Evolutionary conservation across 1,284 basidiomycete species (phyloP), one percentile per base, ranked within the genome.

Genomic region (Xerocomus nothofagi): DNA sequence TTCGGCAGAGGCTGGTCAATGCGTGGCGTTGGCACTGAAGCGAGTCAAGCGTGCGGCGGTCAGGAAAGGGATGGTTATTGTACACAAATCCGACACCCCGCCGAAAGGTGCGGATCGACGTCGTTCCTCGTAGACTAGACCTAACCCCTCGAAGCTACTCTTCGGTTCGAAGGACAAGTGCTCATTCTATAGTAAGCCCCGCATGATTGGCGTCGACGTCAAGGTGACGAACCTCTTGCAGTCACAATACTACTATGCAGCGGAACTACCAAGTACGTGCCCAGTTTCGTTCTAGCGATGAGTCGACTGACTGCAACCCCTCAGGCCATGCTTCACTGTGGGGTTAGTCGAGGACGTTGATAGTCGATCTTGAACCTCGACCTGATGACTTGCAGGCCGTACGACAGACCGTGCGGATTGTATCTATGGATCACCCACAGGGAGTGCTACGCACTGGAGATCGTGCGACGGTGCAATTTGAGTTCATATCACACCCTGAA

Each of bases 21-120:
- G 90, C 49, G 94, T 98, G 9, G 92, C 92, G 21, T 78, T 98
- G 49, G 97, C 95, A 5, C 73, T 99, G 23, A 99, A 99, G 75
- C 80, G 93, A 44, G 86, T 97, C 53, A 80, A 89, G 44, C 75
- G 92, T 45, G 80, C 84, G 7, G 84, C 87, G 39, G 86, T 98
- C 8, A 78, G 97, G 50, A 99, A 98, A 71, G 95, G 93, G 10
- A 96, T 96, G 94, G 90, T 96, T 3, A 73, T 98, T 30, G 84
- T 94, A 0, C 83, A 85, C 47, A 91, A 86, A 68, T 82, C 82
- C 1, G 93, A 96, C 7, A 74, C 72, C 20, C 86, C 83, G 11
- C 92, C 93, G 10, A 81, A 80, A 74, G 85, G 87, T 82, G 57
- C 36, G 30, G 29, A 51, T n/a, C 26, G 47, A 32, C 21, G 18